Conservation (phyloP, 1,284 basidiomycete genomes). For the Marasmius oreades region DNA sequence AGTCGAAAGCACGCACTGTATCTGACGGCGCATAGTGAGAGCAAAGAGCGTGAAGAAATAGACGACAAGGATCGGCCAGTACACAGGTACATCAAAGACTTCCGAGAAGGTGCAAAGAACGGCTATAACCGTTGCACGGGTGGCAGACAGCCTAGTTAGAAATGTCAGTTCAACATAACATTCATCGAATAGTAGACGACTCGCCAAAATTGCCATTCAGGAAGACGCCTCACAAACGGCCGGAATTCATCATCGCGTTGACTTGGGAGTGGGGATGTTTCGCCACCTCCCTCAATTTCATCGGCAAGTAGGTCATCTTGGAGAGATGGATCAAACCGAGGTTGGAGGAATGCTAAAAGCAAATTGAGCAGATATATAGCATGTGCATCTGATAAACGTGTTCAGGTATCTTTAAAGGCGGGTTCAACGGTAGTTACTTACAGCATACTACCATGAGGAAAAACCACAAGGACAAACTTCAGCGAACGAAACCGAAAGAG, state of each 20-base stretch:
- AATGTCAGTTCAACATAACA: slow-evolving; percentile 29
- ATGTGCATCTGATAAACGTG: slow-evolving; percentile 59
- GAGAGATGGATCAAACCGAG: slow-evolving; percentile 94
- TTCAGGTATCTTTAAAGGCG: slow-evolving; percentile 5
- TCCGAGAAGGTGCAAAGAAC: slow-evolving; percentile 78
- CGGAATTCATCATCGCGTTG: slow-evolving; percentile 88
- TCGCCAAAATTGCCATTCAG: slow-evolving; percentile 96
- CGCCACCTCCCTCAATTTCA: slow-evolving; percentile 91
- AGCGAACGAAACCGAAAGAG: slow-evolving; percentile 5
- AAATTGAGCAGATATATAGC: slow-evolving; percentile 94
- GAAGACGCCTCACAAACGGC: slow-evolving; percentile 93
- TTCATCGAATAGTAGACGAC: slow-evolving; percentile 46
- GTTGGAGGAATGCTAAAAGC: slow-evolving; percentile 85
- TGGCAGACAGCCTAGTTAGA: slow-evolving; percentile 77
- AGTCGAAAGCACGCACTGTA: slow-evolving; percentile 63
- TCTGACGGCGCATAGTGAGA: slow-evolving; percentile 90
- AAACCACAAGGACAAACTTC: background rate
- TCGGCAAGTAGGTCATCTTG: slow-evolving; percentile 92
- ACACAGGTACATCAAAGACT: slow-evolving; percentile 92
- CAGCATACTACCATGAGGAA: slow-evolving; percentile 56
- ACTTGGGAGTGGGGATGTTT: slow-evolving; percentile 49
- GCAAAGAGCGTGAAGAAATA: slow-evolving; percentile 90
- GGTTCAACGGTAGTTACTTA: slow-evolving; percentile 33
- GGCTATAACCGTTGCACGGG: slow-evolving; percentile 83
- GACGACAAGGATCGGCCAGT: slow-evolving; percentile 95